phyloP scores from a whole-genome alignment of 2,329 filamentous ascomycete genomes.

The Mariannaea sp. region DNA sequence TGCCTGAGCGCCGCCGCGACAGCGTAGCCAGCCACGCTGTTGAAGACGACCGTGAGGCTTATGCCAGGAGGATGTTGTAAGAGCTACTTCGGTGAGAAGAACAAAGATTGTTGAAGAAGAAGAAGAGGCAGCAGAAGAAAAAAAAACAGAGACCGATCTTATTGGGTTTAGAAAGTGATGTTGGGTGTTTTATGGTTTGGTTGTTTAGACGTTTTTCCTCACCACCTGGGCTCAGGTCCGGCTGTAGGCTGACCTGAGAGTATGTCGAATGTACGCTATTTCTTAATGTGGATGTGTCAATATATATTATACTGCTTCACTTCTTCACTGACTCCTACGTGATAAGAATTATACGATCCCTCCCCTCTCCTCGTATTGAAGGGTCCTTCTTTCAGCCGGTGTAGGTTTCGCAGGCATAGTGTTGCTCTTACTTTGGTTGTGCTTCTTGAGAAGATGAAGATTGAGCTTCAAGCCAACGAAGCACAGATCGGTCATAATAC shows the following conservation, averaged over 20 bases:
- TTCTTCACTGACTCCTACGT: too few species aligned
- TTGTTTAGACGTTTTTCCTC: constrained; percentile 30
- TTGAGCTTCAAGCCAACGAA: too few species aligned
- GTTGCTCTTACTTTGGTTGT: too few species aligned
- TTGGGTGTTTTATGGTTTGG: constrained; percentile 28
- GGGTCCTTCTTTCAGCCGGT: too few species aligned
- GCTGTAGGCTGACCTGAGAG: constrained; percentile 21
- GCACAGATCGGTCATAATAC: too few species aligned
- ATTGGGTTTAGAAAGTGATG: constrained; percentile 42
- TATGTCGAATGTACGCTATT: constrained; percentile 33
- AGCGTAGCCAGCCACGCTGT: constrained; percentile 47
- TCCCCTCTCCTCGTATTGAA: too few species aligned
- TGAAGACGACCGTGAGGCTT: constrained; percentile 42
- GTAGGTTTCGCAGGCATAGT: too few species aligned
- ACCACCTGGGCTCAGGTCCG: constrained; percentile 16
- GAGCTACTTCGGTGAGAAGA: constrained; percentile 1
- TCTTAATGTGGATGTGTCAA: constrained; percentile 27
- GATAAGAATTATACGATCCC: too few species aligned
- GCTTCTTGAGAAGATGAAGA: too few species aligned
- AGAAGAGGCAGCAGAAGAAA: too few species aligned
- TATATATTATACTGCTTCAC: constrained; percentile 22
- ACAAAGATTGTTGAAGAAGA: constrained; percentile 16
- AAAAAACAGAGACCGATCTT: too few species aligned
- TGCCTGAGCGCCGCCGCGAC: constrained; percentile 44
- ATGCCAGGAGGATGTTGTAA: constrained; percentile 45